phyloP scores from a whole-genome alignment of 208 protist species.

The Crithidia sp. region DNA sequence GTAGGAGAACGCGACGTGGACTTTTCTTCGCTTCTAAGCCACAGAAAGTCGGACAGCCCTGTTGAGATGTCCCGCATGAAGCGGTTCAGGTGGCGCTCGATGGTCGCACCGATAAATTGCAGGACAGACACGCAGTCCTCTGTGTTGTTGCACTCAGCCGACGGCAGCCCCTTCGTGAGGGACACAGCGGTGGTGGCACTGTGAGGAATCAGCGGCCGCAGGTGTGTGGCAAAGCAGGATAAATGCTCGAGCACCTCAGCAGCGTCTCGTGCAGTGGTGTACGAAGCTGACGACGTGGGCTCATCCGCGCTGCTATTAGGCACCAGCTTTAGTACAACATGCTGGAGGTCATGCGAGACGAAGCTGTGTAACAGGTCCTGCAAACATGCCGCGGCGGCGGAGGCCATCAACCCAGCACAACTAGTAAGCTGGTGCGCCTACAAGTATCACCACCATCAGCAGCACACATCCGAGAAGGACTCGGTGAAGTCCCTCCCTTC shows the following conservation, averaged over 20 bases:
- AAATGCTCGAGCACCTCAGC: constrained; percentile 38
- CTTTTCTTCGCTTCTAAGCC: no score
- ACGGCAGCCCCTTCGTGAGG: neutral
- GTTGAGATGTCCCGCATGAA: constrained; percentile 26
- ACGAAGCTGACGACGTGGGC: constrained; percentile 17
- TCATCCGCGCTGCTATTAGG: constrained; percentile 20
- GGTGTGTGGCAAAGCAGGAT: constrained; percentile 18
- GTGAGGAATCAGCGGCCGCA: neutral
- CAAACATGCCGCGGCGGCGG: constrained; percentile 26
- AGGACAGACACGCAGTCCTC: neutral
- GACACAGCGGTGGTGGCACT: neutral
- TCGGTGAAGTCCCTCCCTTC: no score
- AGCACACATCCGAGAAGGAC: neutral
- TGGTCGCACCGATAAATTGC: constrained; percentile 4
- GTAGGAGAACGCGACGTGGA: no score
- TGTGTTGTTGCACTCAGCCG: no score
- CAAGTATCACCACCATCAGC: neutral
- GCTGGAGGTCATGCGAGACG: constrained; percentile 16
- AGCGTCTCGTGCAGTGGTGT: constrained; percentile 50
- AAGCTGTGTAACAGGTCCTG: constrained; percentile 40
- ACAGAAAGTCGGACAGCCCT: constrained; percentile 3
- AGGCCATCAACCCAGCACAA: neutral
- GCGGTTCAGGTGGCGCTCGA: constrained; percentile 20
- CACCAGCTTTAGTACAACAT: constrained; percentile 23
- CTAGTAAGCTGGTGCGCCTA: neutral